A percentile compares a stretch with the other conserved stretches of the same genome.
Conservation (phyloP, 2,329 filamentous ascomycete genomes). For the Diaporthe citriasiana region DNA sequence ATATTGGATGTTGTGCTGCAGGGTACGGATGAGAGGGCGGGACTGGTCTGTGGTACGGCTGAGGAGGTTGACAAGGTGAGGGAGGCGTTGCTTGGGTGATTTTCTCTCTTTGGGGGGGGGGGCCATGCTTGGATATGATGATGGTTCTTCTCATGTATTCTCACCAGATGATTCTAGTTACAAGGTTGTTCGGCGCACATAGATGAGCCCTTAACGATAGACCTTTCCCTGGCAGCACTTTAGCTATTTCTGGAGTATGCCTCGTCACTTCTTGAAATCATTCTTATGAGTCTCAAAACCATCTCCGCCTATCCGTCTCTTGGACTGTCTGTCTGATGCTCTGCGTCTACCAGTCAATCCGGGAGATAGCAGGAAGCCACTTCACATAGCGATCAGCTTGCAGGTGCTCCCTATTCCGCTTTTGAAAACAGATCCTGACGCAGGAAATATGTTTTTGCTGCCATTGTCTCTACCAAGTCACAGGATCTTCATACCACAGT, state of each 20-base stretch:
- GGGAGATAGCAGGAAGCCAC: not conserved
- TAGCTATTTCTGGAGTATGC: not conserved
- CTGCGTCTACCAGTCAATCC: not conserved
- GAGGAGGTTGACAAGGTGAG: slow-evolving; percentile 61
- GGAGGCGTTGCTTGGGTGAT: slow-evolving; percentile 42
- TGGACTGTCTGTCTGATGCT: not conserved
- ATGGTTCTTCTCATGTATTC: not conserved
- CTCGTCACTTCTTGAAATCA: too few relatives aligned
- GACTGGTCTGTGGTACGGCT: slow-evolving; percentile 64
- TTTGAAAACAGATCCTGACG: not conserved
- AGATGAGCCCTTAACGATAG: not conserved
- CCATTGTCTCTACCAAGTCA: too few relatives aligned
- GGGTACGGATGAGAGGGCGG: slow-evolving; percentile 64
- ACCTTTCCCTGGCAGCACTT: not conserved
- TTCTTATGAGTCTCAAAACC: not conserved
- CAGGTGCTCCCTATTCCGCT: too few relatives aligned
- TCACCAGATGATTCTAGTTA: not conserved
- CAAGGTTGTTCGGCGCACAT: not conserved
- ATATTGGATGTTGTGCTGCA: slow-evolving; percentile 57
- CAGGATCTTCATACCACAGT: too few relatives aligned
- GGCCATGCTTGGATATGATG: not conserved
- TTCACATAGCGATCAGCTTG: not conserved
- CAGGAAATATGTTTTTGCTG: not conserved
- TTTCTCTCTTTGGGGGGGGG: not conserved
- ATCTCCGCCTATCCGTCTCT: not conserved